Base-by-base conservation (phyloP, 2,329 filamentous ascomycete species). In the Alternaria longipes region DNA sequence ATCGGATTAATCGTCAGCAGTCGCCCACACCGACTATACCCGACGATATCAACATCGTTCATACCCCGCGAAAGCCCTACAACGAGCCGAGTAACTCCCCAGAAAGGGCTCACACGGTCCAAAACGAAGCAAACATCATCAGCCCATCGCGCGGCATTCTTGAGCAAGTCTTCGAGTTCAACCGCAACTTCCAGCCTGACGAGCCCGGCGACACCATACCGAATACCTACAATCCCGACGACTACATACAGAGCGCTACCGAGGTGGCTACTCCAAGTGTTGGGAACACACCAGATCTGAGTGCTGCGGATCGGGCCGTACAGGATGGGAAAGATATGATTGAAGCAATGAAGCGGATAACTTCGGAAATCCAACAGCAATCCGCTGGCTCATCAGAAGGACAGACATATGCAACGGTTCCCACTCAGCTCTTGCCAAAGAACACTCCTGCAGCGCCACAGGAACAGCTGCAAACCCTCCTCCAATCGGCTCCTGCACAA, bases 241-340 rank as follows among this genome's bases (percentile, higher is more conserved):
- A 82, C 14, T 78, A 79, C 42, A 63, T 78, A 46, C 77, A 76
- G 60, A 84, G 81, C 64, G 81, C 80, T 16, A 84, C 82, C 5
- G 82, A 84, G 64, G 73, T 82, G 30, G 81, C 81, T 6, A 84
- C 83, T 16, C 82, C 83, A 9, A 84, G 81, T 64, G 67, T 76
- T 28, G 71, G 69, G 32, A 77, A 77, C 36, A 83, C 82, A 7
- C 82, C 82, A 20, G 74, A 80, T 56, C 66, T 81, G 8, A 59
- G 61, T 28, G 67, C 63, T 45, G 74, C 72, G 36, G 78, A 80
- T 53, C 72, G 75, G 30, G 72, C 73, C 24, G 67, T 80, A 3
- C 71, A 75, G 16, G 77, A 79, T n/a, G 70, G 76, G 11, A 78
- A 75, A 62, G 70, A 62, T 42, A 57, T 78, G 26, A 68, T 78